Conservation (phyloP, 768 basidiomycete genomes). For the Leccinum sublutescens region DNA sequence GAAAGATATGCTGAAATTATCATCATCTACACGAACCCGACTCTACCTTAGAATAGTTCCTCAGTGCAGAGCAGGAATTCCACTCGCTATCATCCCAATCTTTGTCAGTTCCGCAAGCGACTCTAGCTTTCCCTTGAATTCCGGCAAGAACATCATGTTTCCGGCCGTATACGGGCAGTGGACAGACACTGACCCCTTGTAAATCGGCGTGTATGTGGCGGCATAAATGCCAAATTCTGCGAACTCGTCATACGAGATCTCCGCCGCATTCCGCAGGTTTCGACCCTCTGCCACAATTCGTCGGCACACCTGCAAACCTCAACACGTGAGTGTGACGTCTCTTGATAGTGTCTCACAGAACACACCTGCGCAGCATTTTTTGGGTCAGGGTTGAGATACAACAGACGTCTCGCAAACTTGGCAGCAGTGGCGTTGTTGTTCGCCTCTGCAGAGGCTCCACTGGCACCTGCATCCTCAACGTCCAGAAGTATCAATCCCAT, state of each 20-base stretch:
- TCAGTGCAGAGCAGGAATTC: slow-evolving; percentile 75
- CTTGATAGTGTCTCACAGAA: background rate
- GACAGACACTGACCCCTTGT: slow-evolving; percentile 82
- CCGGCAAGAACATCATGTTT: slow-evolving; percentile 78
- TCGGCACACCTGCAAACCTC: slow-evolving; percentile 68
- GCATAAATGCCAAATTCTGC: slow-evolving; percentile 95
- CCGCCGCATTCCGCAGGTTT: slow-evolving; percentile 91
- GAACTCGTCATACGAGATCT: slow-evolving; percentile 92
- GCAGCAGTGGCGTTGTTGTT: slow-evolving; percentile 95
- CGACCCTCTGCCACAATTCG: slow-evolving; percentile 91
- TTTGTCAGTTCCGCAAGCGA: slow-evolving; percentile 74
- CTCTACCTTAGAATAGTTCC: slow-evolving; percentile 9
- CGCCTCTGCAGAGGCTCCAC: slow-evolving; percentile 83
- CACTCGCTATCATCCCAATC: slow-evolving; percentile 72
- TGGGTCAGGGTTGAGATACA: slow-evolving; percentile 88
- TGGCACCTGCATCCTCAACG: slow-evolving; percentile 48
- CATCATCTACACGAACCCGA: slow-evolving; percentile 16
- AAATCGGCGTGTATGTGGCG: slow-evolving; percentile 88
- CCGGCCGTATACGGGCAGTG: slow-evolving; percentile 78
- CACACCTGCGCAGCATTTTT: slow-evolving; percentile 77
- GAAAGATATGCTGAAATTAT: no score
- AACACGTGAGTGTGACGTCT: background rate
- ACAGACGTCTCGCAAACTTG: slow-evolving; percentile 81
- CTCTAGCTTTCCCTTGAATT: slow-evolving; percentile 80
- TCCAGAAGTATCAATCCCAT: no score